Base-by-base conservation (phyloP, 768 basidiomycete species). In the Boletus barrowsii region DNA sequence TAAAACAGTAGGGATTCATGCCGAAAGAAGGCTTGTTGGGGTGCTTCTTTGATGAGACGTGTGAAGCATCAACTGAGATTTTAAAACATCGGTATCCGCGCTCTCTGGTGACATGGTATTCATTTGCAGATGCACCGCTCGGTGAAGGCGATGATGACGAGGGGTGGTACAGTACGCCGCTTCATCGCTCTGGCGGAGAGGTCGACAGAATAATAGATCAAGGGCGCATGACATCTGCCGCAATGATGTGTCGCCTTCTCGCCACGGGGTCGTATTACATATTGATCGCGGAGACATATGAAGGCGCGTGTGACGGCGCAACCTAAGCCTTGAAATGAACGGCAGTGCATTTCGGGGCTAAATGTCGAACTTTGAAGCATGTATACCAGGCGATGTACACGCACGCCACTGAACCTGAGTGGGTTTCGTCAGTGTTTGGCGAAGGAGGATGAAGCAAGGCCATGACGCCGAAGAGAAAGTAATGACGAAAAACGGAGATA, bases 191-290 rank as follows among this genome's bases (percentile, higher is more conserved):
- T 56, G 49, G 54, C 60, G 56, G 65, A 55, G 48, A 41, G 60
- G 54, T 51, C 57, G 62, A 59, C 50, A 64, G 48, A 45, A 53
- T 56, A 51, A 57, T 60, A 46, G 53, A 63, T 65, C 63, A 53
- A 44, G 36, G 55, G 51, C 47, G 56, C 65, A 59, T 42, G 58
- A 55, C 54, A 56, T 47, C 56, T 55, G 55, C 46, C 61, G 61
- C 58, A 50, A 59, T 64, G 64, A 66, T 54, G 63, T 54, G 41
- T 63, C 53, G 42, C 62, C 49, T 44, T 42, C 22, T 26, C 43
- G 53, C 55, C 65, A 65, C 62, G 62, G 60, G 62, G 54, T 26
- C 49, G 45, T 65, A 65, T 65, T 65, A 65, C 64, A 65, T 65
- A 65, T 67, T 62, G 55, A 46, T 62, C 55, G 65, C 64, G 65